Base-by-base conservation (phyloP, 768 basidiomycete species). In the Pulveroboletus ravenelii region DNA sequence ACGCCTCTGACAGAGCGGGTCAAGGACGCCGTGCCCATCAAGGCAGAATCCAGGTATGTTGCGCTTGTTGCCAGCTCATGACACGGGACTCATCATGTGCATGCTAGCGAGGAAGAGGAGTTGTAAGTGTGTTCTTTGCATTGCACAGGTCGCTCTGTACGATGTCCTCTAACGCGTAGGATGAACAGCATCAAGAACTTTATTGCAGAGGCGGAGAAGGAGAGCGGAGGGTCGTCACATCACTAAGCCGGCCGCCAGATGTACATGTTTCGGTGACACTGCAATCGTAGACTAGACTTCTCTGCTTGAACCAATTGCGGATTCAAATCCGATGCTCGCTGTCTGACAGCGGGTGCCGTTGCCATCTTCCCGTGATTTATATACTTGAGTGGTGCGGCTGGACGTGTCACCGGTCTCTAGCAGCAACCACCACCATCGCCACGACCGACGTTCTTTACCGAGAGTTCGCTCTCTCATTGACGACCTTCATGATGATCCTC, bases 141-240 rank as follows among this genome's bases (percentile, higher is more conserved):
- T 17, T 35, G 32, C 18, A 48, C 32, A 18, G 25, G 46, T 52
- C 34, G 48, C 59, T 58, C 58, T 59, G 63, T 62, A 68, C 61
- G 68, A 61, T 60, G 66, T 51, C 48, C 48, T 63, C 64, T 62
- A 59, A 79, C 72, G 69, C 52, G 68, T 64, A 79, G 78, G 76
- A 70, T 73, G 57, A 62, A 76, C 73, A 92, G 89, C 66, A 89
- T 92, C 72, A 75, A 78, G 66, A 82, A 83, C 44, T 92, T 88
- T 65, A 79, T 91, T 53, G 81, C 79, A 49, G 88, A 89, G 64
- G 89, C 89, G 41, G 89, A 91, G 76, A 89, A 87, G 71, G 85
- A 81, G 65, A 71, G 80, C 56, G 78, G 79, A 62, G 67, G 59
- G 41, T 64, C 62, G 14, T 68, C 62, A 47, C 64, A 68, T 61